Evolutionary conservation across 2,329 filamentous ascomycete species (phyloP).

Genomic region (Magnaporthales sp.): DNA sequence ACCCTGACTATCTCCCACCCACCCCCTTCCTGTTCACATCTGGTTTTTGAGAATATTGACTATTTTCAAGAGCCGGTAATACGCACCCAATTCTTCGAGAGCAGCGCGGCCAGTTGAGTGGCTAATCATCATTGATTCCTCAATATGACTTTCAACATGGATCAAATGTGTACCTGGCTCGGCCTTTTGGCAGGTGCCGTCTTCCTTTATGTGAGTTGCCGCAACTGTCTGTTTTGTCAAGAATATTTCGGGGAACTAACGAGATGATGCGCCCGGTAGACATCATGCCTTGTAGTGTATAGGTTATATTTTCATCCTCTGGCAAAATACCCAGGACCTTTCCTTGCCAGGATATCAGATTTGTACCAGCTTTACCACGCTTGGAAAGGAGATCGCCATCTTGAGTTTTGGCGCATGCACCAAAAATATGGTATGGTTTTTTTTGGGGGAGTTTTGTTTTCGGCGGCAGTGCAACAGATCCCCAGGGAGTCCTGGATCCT

Average conservation of each 20-base stretch:
- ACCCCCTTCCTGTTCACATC: background rate
- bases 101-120: background rate
- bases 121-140: background rate
- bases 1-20: background rate
- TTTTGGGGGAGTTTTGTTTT: too few relatives aligned
- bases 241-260: background rate
- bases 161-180: slow-evolving; percentile 31
- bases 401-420: slow-evolving; percentile 64
- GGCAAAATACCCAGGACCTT: slow-evolving; percentile 55
- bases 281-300: slow-evolving; percentile 38
- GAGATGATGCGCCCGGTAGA: slow-evolving; percentile 18
- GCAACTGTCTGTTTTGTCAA: background rate
- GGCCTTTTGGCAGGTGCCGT: slow-evolving; percentile 25
- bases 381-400: slow-evolving; percentile 64
- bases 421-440: slow-evolving; percentile 60
- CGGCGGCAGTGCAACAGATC: background rate
- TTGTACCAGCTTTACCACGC: slow-evolving; percentile 64
- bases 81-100: background rate
- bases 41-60: background rate
- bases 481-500: background rate
- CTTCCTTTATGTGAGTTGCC: slow-evolving; percentile 29
- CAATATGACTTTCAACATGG: slow-evolving; percentile 15
- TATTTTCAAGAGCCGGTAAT: background rate
- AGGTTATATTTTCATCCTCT: slow-evolving; percentile 56
- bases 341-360: slow-evolving; percentile 55